phyloP scores from a whole-genome alignment of 1,284 basidiomycete genomes.

The Ustilago crameri region DNA sequence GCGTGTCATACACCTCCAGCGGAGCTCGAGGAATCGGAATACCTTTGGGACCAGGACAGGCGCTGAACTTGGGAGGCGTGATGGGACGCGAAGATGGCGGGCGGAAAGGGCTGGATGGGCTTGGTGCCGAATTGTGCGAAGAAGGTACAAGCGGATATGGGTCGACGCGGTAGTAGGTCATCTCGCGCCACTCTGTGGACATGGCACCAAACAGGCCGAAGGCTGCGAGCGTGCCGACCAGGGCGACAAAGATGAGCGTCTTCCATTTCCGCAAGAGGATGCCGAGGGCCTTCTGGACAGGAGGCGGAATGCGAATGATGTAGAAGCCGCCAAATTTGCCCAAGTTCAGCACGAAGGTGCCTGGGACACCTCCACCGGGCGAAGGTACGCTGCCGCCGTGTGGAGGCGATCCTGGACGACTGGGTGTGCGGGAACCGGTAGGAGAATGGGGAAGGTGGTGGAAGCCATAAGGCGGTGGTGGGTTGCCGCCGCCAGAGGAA shows the following conservation, averaged over 20 bases:
- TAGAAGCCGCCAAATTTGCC: slow-evolving; percentile 62
- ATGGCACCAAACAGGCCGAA: slow-evolving; percentile 63
- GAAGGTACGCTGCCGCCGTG: slow-evolving; percentile 57
- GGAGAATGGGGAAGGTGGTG: slow-evolving; percentile 60
- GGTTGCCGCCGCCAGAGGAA: slow-evolving; percentile 54
- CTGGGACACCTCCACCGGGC: slow-evolving; percentile 47
- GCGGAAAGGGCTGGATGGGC: slow-evolving; percentile 41
- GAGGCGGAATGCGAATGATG: slow-evolving; percentile 52
- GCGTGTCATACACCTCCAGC: slow-evolving; percentile 60
- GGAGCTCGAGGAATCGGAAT: slow-evolving; percentile 58
- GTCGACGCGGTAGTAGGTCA: slow-evolving; percentile 67
- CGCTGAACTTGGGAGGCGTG: slow-evolving; percentile 54
- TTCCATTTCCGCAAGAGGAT: slow-evolving; percentile 62
- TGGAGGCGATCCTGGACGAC: slow-evolving; percentile 56
- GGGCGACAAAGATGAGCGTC: slow-evolving; percentile 58
- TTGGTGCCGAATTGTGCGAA: slow-evolving; percentile 19
- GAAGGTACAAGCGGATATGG: slow-evolving; percentile 59
- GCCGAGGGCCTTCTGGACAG: slow-evolving; percentile 48
- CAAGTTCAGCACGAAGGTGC: slow-evolving; percentile 59
- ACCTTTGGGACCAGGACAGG: slow-evolving; percentile 61
- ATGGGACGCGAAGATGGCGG: slow-evolving; percentile 49
- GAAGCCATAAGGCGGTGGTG: slow-evolving; percentile 63
- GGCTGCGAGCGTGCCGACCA: slow-evolving; percentile 57
- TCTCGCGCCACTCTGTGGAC: slow-evolving; percentile 67
- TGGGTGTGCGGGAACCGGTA: slow-evolving; percentile 51